phyloP scores from a whole-genome alignment of 2,329 filamentous ascomycete genomes.

The Pseudogymnoascus sp. region DNA sequence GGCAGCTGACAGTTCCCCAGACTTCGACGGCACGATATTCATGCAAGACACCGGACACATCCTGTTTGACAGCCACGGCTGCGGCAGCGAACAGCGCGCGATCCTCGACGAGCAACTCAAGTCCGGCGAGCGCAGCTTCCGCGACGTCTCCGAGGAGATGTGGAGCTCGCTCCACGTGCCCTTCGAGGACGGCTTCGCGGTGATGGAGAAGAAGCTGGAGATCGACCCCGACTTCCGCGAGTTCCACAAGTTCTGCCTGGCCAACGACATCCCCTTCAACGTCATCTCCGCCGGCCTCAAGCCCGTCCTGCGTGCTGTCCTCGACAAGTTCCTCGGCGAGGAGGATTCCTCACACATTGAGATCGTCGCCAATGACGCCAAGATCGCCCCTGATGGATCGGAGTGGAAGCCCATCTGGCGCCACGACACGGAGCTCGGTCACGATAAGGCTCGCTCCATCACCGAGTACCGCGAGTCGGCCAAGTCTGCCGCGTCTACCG shows the following conservation, averaged over 20 bases:
- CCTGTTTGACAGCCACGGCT: slow-evolving; percentile 59
- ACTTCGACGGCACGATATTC: slow-evolving; percentile 67
- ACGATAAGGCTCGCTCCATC: slow-evolving; percentile 60
- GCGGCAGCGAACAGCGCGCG: slow-evolving; percentile 47
- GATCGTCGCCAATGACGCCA: slow-evolving; percentile 61
- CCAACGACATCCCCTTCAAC: slow-evolving; percentile 58
- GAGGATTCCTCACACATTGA: slow-evolving; percentile 51
- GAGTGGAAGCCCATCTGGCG: slow-evolving; percentile 60
- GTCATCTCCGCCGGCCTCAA: slow-evolving; percentile 62
- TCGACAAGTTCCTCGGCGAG: slow-evolving; percentile 58
- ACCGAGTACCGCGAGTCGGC: slow-evolving; percentile 51
- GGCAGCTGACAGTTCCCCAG: slow-evolving; percentile 29
- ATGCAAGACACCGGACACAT: slow-evolving; percentile 65
- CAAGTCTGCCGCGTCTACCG: slow-evolving; percentile 47
- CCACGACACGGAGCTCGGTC: slow-evolving; percentile 56
- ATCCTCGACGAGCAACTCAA: slow-evolving; percentile 57
- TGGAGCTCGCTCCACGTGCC: slow-evolving; percentile 60
- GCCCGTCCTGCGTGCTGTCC: slow-evolving; percentile 51
- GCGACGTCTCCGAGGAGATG: slow-evolving; percentile 65
- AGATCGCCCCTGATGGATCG: slow-evolving; percentile 49
- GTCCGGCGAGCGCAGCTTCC: slow-evolving; percentile 56
- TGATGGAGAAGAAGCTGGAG: slow-evolving; percentile 54
- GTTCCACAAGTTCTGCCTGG: slow-evolving; percentile 58
- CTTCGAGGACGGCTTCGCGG: slow-evolving; percentile 59
- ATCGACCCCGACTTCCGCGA: slow-evolving; percentile 56